Evolutionary conservation across 495 filamentous ascomycete species (phyloP), one percentile per base, ranked within the genome.

Genomic region (Tuber borchii): DNA sequence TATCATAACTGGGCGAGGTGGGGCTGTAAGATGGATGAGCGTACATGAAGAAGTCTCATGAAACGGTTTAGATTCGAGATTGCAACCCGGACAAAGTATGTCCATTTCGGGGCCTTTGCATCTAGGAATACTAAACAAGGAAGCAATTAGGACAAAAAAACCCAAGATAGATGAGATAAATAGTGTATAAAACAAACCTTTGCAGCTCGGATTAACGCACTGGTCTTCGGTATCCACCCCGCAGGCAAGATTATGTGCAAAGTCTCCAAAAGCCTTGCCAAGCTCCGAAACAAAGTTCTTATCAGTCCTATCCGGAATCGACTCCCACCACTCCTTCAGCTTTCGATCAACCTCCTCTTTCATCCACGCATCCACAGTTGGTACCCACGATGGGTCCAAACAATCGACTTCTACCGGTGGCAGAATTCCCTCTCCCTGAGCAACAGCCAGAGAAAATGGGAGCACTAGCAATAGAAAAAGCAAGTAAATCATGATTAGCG

Each of bases 21-120:
- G 26, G 3, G 56, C 34, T 34, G 4, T 3, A 65, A 34, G 31
- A 34, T 65, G 56, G n/a, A 34, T 65, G 56, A 19, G 1, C 26
- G 10, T 65, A 65, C 56, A 31, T 65, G 56, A 31, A 65, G 26
- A 65, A 34, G 26, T 34, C 56, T 31, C 56, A 65, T 65, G 56
- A 65, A 65, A 31, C 56, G 56, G 31, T 65, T 65, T 34, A 65
- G 56, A 26, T 65, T 65, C 56, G 56, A 65, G 31, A 65, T 65
- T 34, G 56, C 56, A 65, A 65, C 14, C 16, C 26, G 56, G 26
- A 65, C 56, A 65, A 65, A 65, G 26, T 65, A 65, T 34, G 56
- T 65, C 56, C 56, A 65, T 34, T 65, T 65, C 4, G 56, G 56
- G 16, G 56, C 26, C 0, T 34, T 34, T 19, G 56, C 26, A 34